phyloP scores from a whole-genome alignment of 1,284 basidiomycete genomes.

The Leccinum solheimii region DNA sequence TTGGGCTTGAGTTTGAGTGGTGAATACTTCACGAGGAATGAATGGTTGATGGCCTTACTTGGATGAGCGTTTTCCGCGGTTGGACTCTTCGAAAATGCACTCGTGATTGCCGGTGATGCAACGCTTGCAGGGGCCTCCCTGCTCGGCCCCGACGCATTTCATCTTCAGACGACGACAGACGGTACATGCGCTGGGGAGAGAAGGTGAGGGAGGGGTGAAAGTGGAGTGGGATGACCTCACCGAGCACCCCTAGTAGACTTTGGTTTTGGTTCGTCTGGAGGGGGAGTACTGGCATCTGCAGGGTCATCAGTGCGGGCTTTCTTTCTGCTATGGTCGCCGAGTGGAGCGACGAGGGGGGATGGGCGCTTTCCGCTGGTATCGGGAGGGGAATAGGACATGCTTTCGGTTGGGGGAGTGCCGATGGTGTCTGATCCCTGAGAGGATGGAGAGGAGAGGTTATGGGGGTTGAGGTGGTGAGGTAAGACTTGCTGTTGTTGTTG shows the following conservation, averaged over 20 bases:
- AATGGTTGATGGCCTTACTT: conserved; percentile 54
- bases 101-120: conserved; percentile 81
- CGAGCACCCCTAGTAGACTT: conserved; percentile 87
- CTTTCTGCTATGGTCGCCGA: conserved; percentile 50
- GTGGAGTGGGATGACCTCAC: conserved; percentile 43
- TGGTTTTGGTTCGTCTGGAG: conserved; percentile 66
- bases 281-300: conserved; percentile 48
- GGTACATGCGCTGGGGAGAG: conserved; percentile 73
- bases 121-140: conserved; percentile 90
- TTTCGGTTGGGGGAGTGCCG: conserved; percentile 68
- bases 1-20: conserved; percentile 42
- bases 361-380: conserved; percentile 68
- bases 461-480: conserved; percentile 47
- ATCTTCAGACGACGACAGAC: conserved; percentile 97
- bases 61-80: conserved; percentile 88
- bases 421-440: conserved; percentile 73
- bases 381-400: conserved; percentile 50
- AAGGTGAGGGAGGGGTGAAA: conserved; percentile 3
- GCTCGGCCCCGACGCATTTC: conserved; percentile 94
- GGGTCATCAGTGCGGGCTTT: conserved; percentile 60
- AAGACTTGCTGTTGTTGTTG: conserved; percentile 41
- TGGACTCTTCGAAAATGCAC: conserved; percentile 93
- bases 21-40: conserved; percentile 30
- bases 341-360: conserved; percentile 44
- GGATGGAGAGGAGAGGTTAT: conserved; percentile 63